Evolutionary conservation across 495 filamentous ascomycete genomes (phyloP).

Genomic region (Elaphomyces granulatus): DNA sequence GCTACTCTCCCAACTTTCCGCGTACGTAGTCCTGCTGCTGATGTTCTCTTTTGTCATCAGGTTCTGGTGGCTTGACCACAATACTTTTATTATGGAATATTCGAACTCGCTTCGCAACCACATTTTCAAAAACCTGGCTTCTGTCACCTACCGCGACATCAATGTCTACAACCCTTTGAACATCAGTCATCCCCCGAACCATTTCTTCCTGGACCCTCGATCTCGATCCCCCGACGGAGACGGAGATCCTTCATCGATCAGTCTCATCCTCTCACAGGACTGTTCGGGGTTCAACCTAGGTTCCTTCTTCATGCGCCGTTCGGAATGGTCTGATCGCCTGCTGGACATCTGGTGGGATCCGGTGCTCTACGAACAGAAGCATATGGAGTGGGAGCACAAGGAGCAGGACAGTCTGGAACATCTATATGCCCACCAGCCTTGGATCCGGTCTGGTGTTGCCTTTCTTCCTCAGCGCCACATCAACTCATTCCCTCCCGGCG

Average conservation of each 20-base stretch:
- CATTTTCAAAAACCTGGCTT: constrained; percentile 66
- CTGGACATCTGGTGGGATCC: constrained; percentile 99
- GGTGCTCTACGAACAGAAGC: constrained; percentile 92
- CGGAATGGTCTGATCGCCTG: constrained; percentile 78
- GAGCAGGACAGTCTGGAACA: constrained; percentile 93
- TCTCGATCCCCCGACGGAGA: constrained; percentile 63
- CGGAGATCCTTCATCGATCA: constrained; percentile 55
- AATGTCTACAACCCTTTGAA: constrained; percentile 92
- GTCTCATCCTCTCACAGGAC: constrained; percentile 84
- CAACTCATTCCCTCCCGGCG: constrained; percentile 85
- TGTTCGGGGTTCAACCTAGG: constrained; percentile 94
- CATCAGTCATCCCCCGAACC: constrained; percentile 67
- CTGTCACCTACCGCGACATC: constrained; percentile 85
- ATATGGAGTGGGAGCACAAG: constrained; percentile 99
- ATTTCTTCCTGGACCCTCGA: constrained; percentile 57
- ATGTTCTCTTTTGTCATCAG: constrained; percentile 39
- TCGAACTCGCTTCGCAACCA: constrained; percentile 80
- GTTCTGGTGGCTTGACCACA: constrained; percentile 99
- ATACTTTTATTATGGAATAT: constrained; percentile 97
- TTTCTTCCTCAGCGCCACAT: constrained; percentile 87
- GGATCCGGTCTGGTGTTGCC: constrained; percentile 76
- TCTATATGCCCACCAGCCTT: constrained; percentile 80
- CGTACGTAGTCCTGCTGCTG: too few relatives aligned
- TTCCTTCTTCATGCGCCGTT: constrained; percentile 80
- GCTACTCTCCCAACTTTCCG: too few relatives aligned